A percentile compares a stretch with the other conserved stretches of the same genome.
Conservation (phyloP, 208 protist species). For the Histomonas meleagridis region DNA sequence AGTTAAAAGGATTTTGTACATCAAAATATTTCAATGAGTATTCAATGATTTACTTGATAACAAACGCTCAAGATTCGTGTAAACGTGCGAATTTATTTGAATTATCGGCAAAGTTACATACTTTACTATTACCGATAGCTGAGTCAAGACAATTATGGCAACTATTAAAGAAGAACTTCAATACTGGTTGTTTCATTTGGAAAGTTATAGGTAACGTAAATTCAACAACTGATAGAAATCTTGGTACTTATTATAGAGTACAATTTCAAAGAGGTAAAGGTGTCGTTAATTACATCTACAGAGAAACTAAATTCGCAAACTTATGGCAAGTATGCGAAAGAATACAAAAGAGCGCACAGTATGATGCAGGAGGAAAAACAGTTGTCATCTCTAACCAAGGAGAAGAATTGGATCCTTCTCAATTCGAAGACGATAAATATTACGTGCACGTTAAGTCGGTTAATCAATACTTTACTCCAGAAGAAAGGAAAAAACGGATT, state of each 20-base stretch:
- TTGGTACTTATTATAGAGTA: conserved; percentile 4
- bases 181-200: not conserved
- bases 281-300: conserved; percentile 7
- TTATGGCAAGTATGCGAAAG: not conserved
- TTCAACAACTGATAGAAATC: not conserved
- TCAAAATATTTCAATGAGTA: conserved; percentile 16
- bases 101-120: not conserved
- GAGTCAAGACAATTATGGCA: not conserved
- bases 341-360: not conserved
- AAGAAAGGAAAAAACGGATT: not conserved
- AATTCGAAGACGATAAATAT: not conserved
- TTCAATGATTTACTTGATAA: not conserved
- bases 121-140: not conserved
- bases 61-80: not conserved
- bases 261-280: not conserved
- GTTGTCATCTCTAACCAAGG: not conserved
- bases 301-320: conserved; percentile 2
- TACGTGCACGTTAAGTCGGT: not conserved
- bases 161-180: not conserved
- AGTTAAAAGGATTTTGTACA: not conserved
- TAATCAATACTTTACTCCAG: not conserved
- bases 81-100: not conserved
- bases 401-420: not conserved
- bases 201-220: not conserved
- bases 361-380: not conserved